Base-by-base conservation (phyloP, 371 early-diverging fungal species). In the Quaeritorhiza haematococci region DNA sequence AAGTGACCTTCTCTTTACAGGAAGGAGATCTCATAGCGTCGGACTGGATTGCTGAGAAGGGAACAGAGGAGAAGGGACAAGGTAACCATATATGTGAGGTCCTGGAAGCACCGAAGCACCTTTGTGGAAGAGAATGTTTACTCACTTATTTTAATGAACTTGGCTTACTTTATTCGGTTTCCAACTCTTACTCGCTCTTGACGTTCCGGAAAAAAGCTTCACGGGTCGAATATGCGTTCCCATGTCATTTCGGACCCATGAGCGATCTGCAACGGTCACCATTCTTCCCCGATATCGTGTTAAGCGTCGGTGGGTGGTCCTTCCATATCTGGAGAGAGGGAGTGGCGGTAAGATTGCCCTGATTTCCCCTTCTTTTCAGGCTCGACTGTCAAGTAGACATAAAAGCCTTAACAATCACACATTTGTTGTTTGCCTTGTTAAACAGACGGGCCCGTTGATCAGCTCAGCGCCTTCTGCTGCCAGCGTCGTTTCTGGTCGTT, bases 1-100 rank as follows among this genome's bases (percentile, higher is more conserved):
- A 26, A 13, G 26, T 28, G 24, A 49, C 23, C 21, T 52, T 19
- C 17, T 27, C 30, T 15, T 32, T 24, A 1, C 24, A 71, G 64
- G 82, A 82, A 65, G 82, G 82, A 0, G 82, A 82, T 50, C 62
- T 82, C 32, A 68, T 78, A 8, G 75, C 67, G 34, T 62, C 78
- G 1, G 78, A 82, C 51, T 80, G 80, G 80, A 56, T 71, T 19
- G 61, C 67, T 5, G 77, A 78, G 53, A 76, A 82, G 63, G 49
- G 67, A 17, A 70, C 46, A 33, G 77, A 76, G 44, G 80, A 82
- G 30, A 75, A 76, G 63, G 74, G 73, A 19, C 33, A 67, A 44
- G 21, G 62, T 33, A n/a, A 53, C 23, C 8, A 59, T 30, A n/a
- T n/a, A n/a, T n/a, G n/a, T n/a, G n/a, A n/a, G n/a, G n/a, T n/a